Percentiles rank a stretch among this genome's conserved stretches.
phyloP scores from a whole-genome alignment of 2,329 filamentous ascomycete species.

The Xylaria sp. region DNA sequence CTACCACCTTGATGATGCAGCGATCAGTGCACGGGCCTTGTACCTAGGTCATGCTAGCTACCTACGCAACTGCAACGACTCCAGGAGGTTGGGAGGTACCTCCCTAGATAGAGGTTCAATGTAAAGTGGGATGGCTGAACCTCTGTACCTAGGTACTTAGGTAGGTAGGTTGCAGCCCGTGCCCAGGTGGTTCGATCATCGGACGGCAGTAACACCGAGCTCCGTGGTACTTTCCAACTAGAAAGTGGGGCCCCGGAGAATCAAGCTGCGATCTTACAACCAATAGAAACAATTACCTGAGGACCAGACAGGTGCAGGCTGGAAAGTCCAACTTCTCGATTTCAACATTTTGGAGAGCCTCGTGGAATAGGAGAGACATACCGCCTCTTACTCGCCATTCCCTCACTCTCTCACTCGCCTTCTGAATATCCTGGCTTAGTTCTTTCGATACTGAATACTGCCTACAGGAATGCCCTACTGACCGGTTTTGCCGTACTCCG shows the following conservation, averaged over 20 bases:
- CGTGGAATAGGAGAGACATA: constrained; percentile 1
- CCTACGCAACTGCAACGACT: too few relatives aligned
- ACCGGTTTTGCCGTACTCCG: neutral
- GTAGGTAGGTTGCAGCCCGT: too few relatives aligned
- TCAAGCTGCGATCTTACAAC: neutral
- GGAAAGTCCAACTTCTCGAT: constrained; percentile 10
- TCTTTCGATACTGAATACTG: neutral
- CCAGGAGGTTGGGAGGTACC: too few relatives aligned
- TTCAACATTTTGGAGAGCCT: constrained; percentile 2
- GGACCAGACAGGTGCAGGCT: constrained; percentile 2
- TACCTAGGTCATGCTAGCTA: too few relatives aligned
- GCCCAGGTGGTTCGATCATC: neutral
- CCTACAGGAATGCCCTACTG: neutral
- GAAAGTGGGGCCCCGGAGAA: neutral
- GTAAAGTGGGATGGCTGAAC: too few relatives aligned
- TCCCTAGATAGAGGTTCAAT: too few relatives aligned
- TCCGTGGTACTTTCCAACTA: neutral
- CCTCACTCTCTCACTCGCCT: neutral
- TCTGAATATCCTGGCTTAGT: constrained; percentile 11
- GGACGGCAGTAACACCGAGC: neutral
- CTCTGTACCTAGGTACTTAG: too few relatives aligned
- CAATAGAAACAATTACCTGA: constrained; percentile 3
- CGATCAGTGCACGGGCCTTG: too few relatives aligned
- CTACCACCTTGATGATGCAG: neutral
- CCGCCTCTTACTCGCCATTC: neutral